These are phyloP conservation scores for Leucocoprinus birnbaumii DNA, from an alignment of 768 basidiomycete species.

Conservation along the genomic window DNA sequence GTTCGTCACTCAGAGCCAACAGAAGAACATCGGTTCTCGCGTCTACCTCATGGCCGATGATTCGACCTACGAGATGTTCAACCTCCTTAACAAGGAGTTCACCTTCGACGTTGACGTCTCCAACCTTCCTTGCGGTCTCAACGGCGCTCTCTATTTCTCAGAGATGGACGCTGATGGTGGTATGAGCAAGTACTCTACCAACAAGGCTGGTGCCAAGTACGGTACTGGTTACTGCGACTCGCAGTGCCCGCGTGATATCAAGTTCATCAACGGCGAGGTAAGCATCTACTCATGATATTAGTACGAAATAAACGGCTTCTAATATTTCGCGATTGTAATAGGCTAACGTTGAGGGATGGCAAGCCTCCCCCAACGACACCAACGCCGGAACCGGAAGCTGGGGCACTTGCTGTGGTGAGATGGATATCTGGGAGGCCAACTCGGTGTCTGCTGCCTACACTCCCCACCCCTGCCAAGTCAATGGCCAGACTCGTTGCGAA, in stretches of 20 bases:
- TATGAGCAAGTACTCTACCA: conserved; percentile 13
- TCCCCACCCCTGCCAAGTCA: conserved; percentile 20
- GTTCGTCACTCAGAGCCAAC: conserved; percentile 27
- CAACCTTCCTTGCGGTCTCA: conserved; percentile 16
- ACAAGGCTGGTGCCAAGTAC: conserved; percentile 22
- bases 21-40: conserved; percentile 19
- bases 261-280: conserved; percentile 17
- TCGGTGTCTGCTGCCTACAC: conserved; percentile 20
- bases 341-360: conserved; percentile 19
- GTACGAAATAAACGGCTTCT: background rate
- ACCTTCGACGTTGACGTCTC: conserved; percentile 21
- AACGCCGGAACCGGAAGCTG: conserved; percentile 18
- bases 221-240: conserved; percentile 22
- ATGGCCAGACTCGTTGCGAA: conserved; percentile 16
- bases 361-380: conserved; percentile 15
- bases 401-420: conserved; percentile 21
- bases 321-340: background rate
- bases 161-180: conserved; percentile 20
- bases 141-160: conserved; percentile 11
- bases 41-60: conserved; percentile 19
- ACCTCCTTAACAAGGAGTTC: conserved; percentile 20
- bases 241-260: conserved; percentile 15
- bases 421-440: conserved; percentile 24
- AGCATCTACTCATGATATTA: background rate
- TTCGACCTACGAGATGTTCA: conserved; percentile 18